phyloP scores from a whole-genome alignment of 1,284 basidiomycete genomes.

The Marasmius fiardii region DNA sequence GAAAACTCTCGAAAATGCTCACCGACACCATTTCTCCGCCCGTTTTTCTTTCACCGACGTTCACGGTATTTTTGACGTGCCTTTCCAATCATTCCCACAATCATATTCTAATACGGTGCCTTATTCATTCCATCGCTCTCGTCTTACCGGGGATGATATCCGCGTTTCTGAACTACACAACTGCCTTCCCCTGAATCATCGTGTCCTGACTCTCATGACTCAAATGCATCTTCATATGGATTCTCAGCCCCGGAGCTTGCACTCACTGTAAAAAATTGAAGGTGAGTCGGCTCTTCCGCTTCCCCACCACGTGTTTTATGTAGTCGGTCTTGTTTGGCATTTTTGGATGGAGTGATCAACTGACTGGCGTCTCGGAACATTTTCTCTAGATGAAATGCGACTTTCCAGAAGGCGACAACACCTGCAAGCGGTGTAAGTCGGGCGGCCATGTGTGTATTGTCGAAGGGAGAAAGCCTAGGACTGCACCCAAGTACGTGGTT shows the following conservation, averaged over 20 bases:
- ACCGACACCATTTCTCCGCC: background rate
- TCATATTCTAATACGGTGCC: background rate
- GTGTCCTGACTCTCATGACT: slow-evolving; percentile 11
- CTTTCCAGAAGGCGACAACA: slow-evolving; percentile 63
- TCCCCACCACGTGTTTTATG: slow-evolving; percentile 14
- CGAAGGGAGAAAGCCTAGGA: slow-evolving; percentile 73
- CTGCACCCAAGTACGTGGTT: slow-evolving; percentile 69
- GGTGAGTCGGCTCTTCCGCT: slow-evolving; percentile 40
- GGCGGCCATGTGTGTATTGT: slow-evolving; percentile 74
- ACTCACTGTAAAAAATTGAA: slow-evolving; percentile 81
- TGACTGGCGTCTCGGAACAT: slow-evolving; percentile 5
- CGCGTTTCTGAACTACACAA: no score
- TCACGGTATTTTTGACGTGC: background rate
- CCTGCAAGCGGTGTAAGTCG: slow-evolving; percentile 68
- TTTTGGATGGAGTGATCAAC: no score
- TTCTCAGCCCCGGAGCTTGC: slow-evolving; percentile 68
- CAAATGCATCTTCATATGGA: slow-evolving; percentile 3
- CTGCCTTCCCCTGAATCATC: background rate
- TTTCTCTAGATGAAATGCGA: slow-evolving; percentile 72
- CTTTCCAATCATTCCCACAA: background rate
- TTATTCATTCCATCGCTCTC: background rate
- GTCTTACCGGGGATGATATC: background rate
- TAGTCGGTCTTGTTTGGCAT: slow-evolving; percentile 11
- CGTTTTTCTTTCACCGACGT: background rate
- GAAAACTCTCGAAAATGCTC: background rate